These are phyloP conservation scores for Durio zibethinus DNA, from an alignment of 345 rosid genomes.

Conservation along the genomic window DNA sequence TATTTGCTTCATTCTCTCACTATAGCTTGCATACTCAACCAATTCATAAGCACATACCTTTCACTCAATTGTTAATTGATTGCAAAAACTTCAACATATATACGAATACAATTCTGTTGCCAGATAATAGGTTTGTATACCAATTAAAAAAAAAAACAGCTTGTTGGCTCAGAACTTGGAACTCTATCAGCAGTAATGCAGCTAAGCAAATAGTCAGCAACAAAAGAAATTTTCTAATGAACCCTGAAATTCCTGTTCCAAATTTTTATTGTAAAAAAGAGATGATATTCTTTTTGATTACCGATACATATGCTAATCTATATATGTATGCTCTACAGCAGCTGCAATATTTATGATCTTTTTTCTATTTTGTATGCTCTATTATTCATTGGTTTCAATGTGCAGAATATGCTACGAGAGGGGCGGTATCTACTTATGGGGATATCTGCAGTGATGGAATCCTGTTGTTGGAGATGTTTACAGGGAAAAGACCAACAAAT, in stretches of 20 bases:
- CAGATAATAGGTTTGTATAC: too few relatives aligned
- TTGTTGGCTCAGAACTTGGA: too few relatives aligned
- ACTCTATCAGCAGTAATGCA: too few relatives aligned
- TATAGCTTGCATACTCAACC: background rate
- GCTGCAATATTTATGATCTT: too few relatives aligned
- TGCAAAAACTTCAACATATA: too few relatives aligned
- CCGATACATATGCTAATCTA: too few relatives aligned
- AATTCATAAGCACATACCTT: too few relatives aligned
- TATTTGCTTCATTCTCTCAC: background rate
- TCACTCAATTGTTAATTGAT: too few relatives aligned
- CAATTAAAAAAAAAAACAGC: too few relatives aligned
- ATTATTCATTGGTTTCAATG: background rate
- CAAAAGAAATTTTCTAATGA: background rate
- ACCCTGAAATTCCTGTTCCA: background rate
- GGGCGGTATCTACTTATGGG: background rate
- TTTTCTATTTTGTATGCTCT: background rate
- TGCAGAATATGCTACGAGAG: background rate
- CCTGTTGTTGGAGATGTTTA: background rate
- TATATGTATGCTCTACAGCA: background rate
- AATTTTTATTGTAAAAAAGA: too few relatives aligned
- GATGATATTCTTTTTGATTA: too few relatives aligned
- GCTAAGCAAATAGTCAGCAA: background rate
- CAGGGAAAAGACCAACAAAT: background rate
- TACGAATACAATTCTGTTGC: too few relatives aligned
- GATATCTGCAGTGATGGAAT: slow-evolving; percentile 2